phyloP scores from a whole-genome alignment of 1,284 basidiomycete species.

The Sphaerobolus stellatus region DNA sequence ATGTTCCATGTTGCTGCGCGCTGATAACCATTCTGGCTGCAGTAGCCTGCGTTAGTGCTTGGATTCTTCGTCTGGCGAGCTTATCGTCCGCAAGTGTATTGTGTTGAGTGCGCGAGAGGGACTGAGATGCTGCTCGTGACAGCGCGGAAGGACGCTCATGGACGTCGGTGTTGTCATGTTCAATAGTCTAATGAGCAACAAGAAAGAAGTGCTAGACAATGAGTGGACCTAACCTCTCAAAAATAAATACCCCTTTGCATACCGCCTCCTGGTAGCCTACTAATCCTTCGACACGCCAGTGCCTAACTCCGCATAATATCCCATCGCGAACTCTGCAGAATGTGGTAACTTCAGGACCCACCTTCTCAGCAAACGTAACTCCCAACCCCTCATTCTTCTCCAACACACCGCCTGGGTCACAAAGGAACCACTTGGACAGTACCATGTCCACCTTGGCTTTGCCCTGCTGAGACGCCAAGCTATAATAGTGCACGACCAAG shows the following conservation, averaged over 20 bases:
- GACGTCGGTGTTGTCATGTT: slow-evolving; percentile 84
- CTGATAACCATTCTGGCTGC: slow-evolving; percentile 28
- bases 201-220: too few species aligned
- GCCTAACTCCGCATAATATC: slow-evolving; percentile 87
- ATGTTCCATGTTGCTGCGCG: too few species aligned
- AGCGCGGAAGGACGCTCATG: slow-evolving; percentile 71
- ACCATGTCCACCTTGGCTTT: slow-evolving; percentile 96
- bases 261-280: slow-evolving; percentile 68
- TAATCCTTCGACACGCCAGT: slow-evolving; percentile 70
- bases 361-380: slow-evolving; percentile 91
- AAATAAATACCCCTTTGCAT: too few species aligned
- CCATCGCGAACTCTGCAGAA: slow-evolving; percentile 91
- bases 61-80: slow-evolving; percentile 80
- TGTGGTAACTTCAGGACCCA: slow-evolving; percentile 77
- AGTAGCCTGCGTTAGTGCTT: slow-evolving; percentile 77
- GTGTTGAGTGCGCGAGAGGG: slow-evolving; percentile 78
- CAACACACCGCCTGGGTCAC: slow-evolving; percentile 73
- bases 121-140: slow-evolving; percentile 52
- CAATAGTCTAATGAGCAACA: too few species aligned
- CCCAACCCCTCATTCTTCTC: slow-evolving; percentile 89
- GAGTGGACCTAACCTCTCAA: too few species aligned
- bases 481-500: slow-evolving; percentile 91
- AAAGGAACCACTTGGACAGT: slow-evolving; percentile 92
- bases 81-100: slow-evolving; percentile 75
- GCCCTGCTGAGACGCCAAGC: slow-evolving; percentile 78